Evolutionary conservation across 495 filamentous ascomycete genomes (phyloP), one percentile per base, ranked within the genome.

Genomic region (Achaetomiella virescens): DNA sequence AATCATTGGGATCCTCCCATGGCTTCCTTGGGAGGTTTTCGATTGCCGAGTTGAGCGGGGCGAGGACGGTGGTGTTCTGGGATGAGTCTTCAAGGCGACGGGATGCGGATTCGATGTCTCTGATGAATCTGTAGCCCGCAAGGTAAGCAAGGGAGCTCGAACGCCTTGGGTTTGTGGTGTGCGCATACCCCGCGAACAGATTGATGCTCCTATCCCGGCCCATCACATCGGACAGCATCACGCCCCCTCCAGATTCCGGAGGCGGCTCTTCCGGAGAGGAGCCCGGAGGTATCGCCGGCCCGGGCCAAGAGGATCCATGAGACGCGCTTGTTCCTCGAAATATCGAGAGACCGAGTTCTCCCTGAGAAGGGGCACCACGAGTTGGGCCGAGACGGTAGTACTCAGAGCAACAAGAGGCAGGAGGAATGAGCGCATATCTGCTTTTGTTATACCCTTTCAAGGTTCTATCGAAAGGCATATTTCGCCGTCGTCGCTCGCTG

Each of bases 1-100:
- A 96, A 53, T 98, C 95, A 37, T 81, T 70, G 0, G 89, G 84
- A 58, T 95, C 84, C 62, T 98, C 92, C 93, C 93, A 98, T 2
- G 93, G 93, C 65, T 97, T 97, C 54, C 88, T 77, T 0, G 91
- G 90, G 37, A 97, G 76, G 1, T 71, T 79, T 60, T 85, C 85
- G 58, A 98, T 82, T 1, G 82, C 90, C 37, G 80, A 82, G 70
- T 98, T 97, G 6, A 85, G 69, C 1, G 93, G 95, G 2, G 93
- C 93, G 0, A 98, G 79, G 24, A 98, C 87, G 0, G 95, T 98
- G 11, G 90, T 86, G 65, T 96, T 96, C 51, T 78, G 68, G 0
- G 75, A 63, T 1, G 73, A 69, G 67, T 90, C 81, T 57, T 88
- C 83, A 8, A 98, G 77, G 1, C 88, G 89, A 17, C 76, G 75